Evolutionary conservation across 345 rosid species (phyloP), one percentile per base, ranked within the genome.

Genomic region (Dovyalis caffra): DNA sequence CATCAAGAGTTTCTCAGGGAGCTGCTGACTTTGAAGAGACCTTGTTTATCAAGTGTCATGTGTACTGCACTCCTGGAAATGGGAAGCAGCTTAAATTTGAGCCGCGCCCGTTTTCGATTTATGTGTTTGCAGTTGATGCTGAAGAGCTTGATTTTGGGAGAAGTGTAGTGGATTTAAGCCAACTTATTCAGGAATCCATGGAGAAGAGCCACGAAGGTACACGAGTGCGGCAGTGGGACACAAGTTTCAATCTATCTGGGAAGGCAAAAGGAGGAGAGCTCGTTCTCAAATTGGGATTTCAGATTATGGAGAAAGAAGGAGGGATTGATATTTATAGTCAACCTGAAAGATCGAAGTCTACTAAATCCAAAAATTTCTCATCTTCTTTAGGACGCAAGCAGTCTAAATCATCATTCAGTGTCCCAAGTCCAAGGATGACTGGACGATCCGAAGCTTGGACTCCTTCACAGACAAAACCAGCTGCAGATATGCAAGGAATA

Each of bases 201-300:
- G 92, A 86, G 87, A 92, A 91, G 86, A 95, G 82, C 66, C 69
- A 49, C 4, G 87, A 89, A 82, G 99, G 97, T 53, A 75, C 91
- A 67, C 82, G 98, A 74, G 83, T 95, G 79, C 88, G 98, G 62
- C 99, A 92, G 69, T 95, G 99, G 99, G 97, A 95, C 81, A 85
- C 82, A 31, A 83, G 82, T 67, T 95, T 91, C 82, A 81, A 70
- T 33, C 88, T 92, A 37, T 86, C 86, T 33, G 98, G 99, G 12
- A 95, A 95, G 78, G 99, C 99, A 6, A 92, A 88, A 75, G 98
- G 99, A 21, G 99, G 97, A 23, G 98, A 95, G 72, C 82, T 95
- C 61, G 82, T 85, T 70, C 77, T 92, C 45, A 92, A 89, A 65
- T 69, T 92, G 74, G 97, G 99, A 74, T 89, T 95, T 81, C 99